phyloP scores from a whole-genome alignment of 1,284 basidiomycete species.

The Ustilago cynodontis region DNA sequence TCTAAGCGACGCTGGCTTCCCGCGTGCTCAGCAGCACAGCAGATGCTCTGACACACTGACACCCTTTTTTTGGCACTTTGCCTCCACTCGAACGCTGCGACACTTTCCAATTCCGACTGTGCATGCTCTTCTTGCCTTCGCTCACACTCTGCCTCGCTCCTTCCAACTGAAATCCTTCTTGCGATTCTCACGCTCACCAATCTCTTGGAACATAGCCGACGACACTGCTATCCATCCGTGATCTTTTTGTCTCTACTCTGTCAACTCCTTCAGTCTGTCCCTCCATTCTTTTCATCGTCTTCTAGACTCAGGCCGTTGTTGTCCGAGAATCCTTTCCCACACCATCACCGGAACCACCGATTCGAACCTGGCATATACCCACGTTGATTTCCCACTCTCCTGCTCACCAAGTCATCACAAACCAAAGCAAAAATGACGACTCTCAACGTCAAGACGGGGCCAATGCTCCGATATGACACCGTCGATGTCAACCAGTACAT shows the following conservation, averaged over 20 bases:
- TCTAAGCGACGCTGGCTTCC: conserved; percentile 3
- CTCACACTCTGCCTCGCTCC: too few species aligned
- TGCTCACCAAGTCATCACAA: background rate
- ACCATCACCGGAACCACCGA: background rate
- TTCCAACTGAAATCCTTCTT: too few species aligned
- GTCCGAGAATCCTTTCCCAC: background rate
- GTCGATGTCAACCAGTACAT: conserved; percentile 75
- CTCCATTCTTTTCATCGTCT: background rate
- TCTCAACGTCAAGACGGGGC: conserved; percentile 74
- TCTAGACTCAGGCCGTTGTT: background rate
- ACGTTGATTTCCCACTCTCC: background rate
- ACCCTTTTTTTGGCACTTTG: conserved; percentile 1
- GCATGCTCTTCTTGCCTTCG: background rate
- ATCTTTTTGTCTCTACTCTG: background rate
- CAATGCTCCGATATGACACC: conserved; percentile 90
- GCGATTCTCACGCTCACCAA: background rate
- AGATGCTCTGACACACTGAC: background rate
- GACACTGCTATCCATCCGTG: background rate
- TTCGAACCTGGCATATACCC: conserved; percentile 1
- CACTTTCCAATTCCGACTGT: background rate
- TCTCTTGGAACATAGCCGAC: background rate
- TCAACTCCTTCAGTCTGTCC: too few species aligned
- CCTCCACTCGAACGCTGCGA: background rate
- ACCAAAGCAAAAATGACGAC: conserved; percentile 46
- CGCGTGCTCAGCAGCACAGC: conserved; percentile 2